Percentiles rank a stretch among this genome's conserved stretches.
Evolutionary conservation across 2,329 filamentous ascomycete genomes (phyloP).

Genomic region (Phyllosticta citrichinensis): DNA sequence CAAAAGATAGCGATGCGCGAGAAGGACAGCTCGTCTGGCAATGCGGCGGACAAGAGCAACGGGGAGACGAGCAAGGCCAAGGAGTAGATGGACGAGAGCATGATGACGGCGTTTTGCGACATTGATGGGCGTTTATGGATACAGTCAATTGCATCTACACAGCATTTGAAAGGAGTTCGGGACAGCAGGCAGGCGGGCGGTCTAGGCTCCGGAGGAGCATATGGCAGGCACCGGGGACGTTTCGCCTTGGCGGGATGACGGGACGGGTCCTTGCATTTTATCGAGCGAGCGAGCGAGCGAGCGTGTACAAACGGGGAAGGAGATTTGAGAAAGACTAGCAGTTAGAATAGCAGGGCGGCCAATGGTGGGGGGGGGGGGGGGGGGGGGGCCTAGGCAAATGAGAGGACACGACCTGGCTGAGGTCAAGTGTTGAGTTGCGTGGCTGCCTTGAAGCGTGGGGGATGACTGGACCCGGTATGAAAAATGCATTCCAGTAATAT

Average conservation of each 20-base stretch:
- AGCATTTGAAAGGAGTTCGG: conserved; percentile 1
- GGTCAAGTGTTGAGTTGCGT: not conserved
- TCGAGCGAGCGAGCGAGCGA: not conserved
- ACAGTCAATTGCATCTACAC: conserved; percentile 8
- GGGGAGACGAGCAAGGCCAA: conserved; percentile 7
- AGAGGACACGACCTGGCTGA: not conserved
- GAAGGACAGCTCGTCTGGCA: not conserved
- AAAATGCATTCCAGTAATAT: too few relatives aligned
- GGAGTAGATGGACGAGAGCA: conserved; percentile 1
- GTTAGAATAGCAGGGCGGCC: not conserved
- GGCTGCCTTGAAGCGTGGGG: too few relatives aligned
- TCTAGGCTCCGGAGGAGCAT: not conserved
- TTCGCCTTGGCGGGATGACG: not conserved
- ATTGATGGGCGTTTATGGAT: conserved; percentile 6
- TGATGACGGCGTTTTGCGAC: conserved; percentile 9
- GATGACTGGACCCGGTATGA: too few relatives aligned
- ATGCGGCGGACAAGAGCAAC: conserved; percentile 10
- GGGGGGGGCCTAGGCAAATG: not conserved
- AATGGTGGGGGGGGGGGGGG: not conserved
- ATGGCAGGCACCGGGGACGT: not conserved
- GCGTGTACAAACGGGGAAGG: not conserved
- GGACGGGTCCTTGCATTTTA: not conserved
- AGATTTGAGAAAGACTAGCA: not conserved
- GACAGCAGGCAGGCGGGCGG: not conserved
- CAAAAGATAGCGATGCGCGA: conserved; percentile 14